These are phyloP conservation scores for Chrysochromulina tobinii DNA, from an alignment of 78 protist genomes.

Conservation along the genomic window DNA sequence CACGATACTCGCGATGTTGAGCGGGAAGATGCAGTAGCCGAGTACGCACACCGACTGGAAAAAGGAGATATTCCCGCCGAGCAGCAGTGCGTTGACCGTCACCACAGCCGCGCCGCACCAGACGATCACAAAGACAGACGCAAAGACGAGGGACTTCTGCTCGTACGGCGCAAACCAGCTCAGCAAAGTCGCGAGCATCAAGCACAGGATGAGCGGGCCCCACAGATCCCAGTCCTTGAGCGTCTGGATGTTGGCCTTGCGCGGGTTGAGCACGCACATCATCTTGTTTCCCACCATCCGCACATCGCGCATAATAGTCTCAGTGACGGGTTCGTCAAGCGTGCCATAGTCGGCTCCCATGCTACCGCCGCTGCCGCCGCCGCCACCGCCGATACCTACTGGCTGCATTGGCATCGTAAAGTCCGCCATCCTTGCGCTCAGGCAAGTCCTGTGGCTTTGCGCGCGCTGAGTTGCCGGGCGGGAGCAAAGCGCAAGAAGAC, in stretches of 20 bases:
- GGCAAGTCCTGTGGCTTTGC: too few species aligned
- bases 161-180: constrained; percentile 30
- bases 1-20: constrained; percentile 64
- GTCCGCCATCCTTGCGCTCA: too few species aligned
- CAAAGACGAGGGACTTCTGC: constrained; percentile 77
- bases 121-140: constrained; percentile 85
- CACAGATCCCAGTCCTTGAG: constrained; percentile 74
- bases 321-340: constrained; percentile 78
- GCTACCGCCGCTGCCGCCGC: too few species aligned
- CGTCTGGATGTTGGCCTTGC: neutral
- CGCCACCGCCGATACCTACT: too few species aligned
- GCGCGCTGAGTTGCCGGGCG: too few species aligned
- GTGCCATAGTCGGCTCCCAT: constrained; percentile 31
- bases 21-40: constrained; percentile 94
- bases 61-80: constrained; percentile 86
- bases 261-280: constrained; percentile 66
- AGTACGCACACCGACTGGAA: constrained; percentile 92
- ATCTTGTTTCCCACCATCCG: constrained; percentile 63
- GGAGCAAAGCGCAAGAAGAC: too few species aligned
- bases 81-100: constrained; percentile 84
- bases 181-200: constrained; percentile 64
- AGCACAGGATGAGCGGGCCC: constrained; percentile 89
- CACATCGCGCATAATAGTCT: constrained; percentile 68
- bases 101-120: constrained; percentile 89
- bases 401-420: too few species aligned